These are phyloP conservation scores for Cercospora berteroae DNA, from an alignment of 2,329 filamentous ascomycete genomes.

Conservation along the genomic window DNA sequence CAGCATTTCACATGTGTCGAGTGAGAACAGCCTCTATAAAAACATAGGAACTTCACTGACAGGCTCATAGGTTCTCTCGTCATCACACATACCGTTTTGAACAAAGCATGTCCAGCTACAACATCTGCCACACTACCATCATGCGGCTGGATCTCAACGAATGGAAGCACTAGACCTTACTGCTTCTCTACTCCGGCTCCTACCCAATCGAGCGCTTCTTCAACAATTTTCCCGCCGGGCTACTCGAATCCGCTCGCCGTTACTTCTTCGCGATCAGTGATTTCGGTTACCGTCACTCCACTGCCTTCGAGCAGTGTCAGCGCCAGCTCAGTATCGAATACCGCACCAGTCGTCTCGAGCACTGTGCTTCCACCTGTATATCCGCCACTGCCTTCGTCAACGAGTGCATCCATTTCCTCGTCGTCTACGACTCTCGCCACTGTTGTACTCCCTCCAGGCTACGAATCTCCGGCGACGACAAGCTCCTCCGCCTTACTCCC, in stretches of 20 bases:
- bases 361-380: neutral
- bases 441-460: neutral
- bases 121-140: constrained; percentile 1
- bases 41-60: neutral
- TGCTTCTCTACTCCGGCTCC: constrained; percentile 1
- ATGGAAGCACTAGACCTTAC: constrained; percentile 1
- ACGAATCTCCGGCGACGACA: neutral
- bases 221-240: neutral
- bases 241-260: neutral
- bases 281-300: constrained; percentile 8
- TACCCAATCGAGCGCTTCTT: neutral
- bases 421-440: neutral
- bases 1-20: neutral
- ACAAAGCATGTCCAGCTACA: constrained; percentile 4
- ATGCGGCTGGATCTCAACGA: constrained; percentile 10
- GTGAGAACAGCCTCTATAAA: neutral
- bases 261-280: neutral
- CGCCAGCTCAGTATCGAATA: neutral
- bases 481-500: neutral
- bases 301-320: neutral
- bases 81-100: constrained; percentile 1
- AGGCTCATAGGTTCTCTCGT: neutral
- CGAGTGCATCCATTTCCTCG: neutral
- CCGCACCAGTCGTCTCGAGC: neutral
- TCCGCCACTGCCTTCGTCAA: neutral